A percentile compares a stretch with the other conserved stretches of the same genome.
Evolutionary conservation across 495 filamentous ascomycete genomes (phyloP).

Genomic region (Daldinia decipiens): DNA sequence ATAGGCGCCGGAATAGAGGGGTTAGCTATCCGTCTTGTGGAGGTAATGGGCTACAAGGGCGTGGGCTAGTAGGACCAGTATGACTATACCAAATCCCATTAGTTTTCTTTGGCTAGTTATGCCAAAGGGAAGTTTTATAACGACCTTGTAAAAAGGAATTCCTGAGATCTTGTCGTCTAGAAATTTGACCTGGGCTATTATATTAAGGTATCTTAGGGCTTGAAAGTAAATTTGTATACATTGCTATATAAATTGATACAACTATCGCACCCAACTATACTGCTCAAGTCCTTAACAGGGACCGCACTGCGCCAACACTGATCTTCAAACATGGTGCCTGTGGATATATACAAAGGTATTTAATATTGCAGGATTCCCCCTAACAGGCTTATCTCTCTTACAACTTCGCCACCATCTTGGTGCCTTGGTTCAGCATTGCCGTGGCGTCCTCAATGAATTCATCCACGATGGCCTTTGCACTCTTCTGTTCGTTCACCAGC

Average conservation of each 20-base stretch:
- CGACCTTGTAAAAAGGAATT: no score
- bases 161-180: no score
- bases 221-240: neutral
- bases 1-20: neutral
- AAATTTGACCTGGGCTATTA: no score
- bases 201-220: no score
- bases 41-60: no score
- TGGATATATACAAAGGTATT: constrained; percentile 18
- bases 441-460: constrained; percentile 91
- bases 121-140: no score
- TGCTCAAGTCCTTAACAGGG: neutral
- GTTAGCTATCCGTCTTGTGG: no score
- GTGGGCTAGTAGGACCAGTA: no score
- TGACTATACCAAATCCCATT: no score
- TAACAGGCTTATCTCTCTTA: constrained; percentile 47
- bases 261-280: neutral
- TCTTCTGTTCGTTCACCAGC: constrained; percentile 91
- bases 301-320: neutral
- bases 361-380: neutral
- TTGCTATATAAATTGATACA: neutral
- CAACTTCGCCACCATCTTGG: constrained; percentile 73
- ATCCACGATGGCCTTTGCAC: constrained; percentile 91
- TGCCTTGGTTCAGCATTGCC: constrained; percentile 70
- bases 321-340: neutral
- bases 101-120: no score